Conservation (phyloP, 305 asterid species). For the Fraxinus latifolia region DNA sequence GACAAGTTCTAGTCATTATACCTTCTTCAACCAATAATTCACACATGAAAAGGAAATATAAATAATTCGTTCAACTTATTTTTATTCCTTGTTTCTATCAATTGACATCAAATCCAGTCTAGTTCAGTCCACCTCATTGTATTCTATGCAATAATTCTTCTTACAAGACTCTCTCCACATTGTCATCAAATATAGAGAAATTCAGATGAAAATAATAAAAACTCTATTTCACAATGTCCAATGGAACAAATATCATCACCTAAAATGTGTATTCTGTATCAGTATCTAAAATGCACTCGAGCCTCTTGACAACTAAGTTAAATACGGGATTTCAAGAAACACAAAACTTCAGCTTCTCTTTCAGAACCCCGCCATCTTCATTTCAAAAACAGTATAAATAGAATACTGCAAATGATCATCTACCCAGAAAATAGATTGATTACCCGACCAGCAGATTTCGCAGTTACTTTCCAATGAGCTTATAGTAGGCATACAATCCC, state of each 20-base stretch:
- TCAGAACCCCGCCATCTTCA: not conserved
- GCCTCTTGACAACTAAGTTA: not conserved
- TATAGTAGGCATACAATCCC: slow-evolving; percentile 67
- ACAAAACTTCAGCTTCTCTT: not conserved
- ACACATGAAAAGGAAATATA: not conserved
- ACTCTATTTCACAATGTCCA: not conserved
- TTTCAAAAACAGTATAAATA: not conserved
- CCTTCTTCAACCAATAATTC: not conserved
- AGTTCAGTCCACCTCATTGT: not conserved
- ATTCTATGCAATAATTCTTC: not conserved
- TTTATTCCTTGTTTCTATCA: not conserved
- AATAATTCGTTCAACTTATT: not conserved
- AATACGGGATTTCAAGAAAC: not conserved
- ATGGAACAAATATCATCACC: not conserved
- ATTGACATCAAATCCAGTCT: not conserved
- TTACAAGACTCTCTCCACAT: not conserved
- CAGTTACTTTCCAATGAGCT: slow-evolving; percentile 64
- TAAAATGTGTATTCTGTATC: not conserved
- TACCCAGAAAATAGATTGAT: not conserved
- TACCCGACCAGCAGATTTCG: not conserved
- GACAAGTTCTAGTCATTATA: not conserved
- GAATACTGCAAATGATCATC: slow-evolving; percentile 5
- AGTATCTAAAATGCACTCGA: not conserved
- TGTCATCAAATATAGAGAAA: not conserved
- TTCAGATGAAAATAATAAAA: not conserved